Conservation (phyloP, 202 grass and related monocot genomes). For the Zizania palustris region DNA sequence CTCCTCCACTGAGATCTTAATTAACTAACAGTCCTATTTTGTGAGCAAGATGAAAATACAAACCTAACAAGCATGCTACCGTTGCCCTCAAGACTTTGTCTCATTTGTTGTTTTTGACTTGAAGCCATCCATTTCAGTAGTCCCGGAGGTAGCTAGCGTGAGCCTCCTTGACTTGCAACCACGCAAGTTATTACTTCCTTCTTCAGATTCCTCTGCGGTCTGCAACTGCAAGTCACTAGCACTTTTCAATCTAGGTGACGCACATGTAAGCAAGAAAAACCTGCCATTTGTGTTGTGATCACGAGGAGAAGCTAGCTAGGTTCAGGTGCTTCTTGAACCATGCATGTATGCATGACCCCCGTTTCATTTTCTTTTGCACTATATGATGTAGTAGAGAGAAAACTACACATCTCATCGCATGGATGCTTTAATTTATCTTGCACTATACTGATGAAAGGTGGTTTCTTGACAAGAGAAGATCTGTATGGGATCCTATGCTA, state of each 20-base stretch:
- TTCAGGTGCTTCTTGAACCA: constrained; percentile 28
- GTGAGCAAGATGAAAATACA: no score
- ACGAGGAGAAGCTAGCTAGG: no score
- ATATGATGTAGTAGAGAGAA: neutral
- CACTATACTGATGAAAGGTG: no score
- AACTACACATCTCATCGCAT: constrained; percentile 19
- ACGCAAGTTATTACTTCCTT: constrained; percentile 27
- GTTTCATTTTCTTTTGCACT: constrained; percentile 12
- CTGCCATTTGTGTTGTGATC: neutral
- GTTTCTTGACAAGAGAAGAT: constrained; percentile 15
- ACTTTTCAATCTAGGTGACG: neutral
- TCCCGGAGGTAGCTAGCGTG: no score
- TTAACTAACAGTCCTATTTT: no score
- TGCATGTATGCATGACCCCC: constrained; percentile 17
- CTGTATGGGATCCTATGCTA: constrained; percentile 46
- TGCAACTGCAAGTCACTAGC: constrained; percentile 9
- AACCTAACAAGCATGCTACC: neutral
- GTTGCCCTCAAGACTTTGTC: constrained; percentile 31
- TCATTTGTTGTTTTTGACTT: constrained; percentile 35
- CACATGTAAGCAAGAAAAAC: constrained; percentile 4
- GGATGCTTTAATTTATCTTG: constrained; percentile 19
- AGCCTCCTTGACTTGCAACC: constrained; percentile 41
- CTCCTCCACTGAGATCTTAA: no score
- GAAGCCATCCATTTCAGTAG: constrained; percentile 33
- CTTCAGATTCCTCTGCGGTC: constrained; percentile 30